These are phyloP conservation scores for Dipteronia dyeriana DNA, from an alignment of 345 rosid genomes.

Conservation along the genomic window DNA sequence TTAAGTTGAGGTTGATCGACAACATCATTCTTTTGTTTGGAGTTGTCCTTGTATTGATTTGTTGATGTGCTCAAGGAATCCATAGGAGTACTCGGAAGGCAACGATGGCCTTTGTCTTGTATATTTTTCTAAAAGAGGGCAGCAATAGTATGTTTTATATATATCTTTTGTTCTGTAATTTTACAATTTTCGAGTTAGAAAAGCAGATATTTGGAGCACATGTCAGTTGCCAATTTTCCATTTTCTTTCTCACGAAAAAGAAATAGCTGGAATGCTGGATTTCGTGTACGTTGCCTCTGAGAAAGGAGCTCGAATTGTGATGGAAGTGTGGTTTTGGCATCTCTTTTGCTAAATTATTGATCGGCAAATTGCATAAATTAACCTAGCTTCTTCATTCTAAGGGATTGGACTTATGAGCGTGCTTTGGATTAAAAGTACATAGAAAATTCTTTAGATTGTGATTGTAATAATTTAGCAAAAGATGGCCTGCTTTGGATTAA, in stretches of 20 bases:
- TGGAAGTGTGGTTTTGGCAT: not conserved
- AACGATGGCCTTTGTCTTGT: constrained; percentile 34
- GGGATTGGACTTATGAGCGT: not conserved
- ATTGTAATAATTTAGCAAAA: not conserved
- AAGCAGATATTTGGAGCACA: constrained; percentile 15
- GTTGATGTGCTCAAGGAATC: constrained; percentile 31
- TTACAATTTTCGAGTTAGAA: constrained; percentile 18
- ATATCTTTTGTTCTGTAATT: constrained; percentile 30
- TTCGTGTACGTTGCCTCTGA: not conserved
- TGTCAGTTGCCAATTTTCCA: not conserved
- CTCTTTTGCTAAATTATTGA: not conserved
- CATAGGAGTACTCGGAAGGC: constrained; percentile 26
- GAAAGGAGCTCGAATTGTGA: not conserved
- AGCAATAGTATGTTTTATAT: constrained; percentile 30
- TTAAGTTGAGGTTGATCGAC: constrained; percentile 48
- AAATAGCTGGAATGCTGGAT: not conserved
- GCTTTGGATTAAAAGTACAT: no score
- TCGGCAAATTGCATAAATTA: not conserved
- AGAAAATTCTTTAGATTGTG: not conserved
- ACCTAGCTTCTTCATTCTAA: not conserved
- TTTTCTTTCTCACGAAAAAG: not conserved
- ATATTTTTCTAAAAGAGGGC: constrained; percentile 34
- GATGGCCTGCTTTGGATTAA: no score
- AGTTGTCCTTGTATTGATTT: constrained; percentile 39
- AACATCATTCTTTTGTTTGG: constrained; percentile 45